Base-by-base conservation (phyloP, 2,329 filamentous ascomycete genomes). In the Fusarium buharicum region DNA sequence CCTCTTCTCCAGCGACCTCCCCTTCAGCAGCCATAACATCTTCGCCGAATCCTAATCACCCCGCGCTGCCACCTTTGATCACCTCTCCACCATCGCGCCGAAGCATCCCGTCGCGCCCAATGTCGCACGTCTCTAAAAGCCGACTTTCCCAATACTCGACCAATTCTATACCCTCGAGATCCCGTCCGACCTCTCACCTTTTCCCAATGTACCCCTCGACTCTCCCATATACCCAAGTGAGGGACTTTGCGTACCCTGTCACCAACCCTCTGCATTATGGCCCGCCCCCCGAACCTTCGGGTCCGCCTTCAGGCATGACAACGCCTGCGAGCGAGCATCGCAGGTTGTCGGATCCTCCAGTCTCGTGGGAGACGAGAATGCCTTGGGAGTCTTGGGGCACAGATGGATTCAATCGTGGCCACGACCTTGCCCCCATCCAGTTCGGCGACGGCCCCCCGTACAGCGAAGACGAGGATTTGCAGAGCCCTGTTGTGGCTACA, bases 391-490 rank as follows among this genome's bases (percentile, higher is more conserved):
- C 78, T 22, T 86, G 84, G 82, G 72, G 77, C 52, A 65, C 82
- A 70, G 77, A 84, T 67, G 75, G 82, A 30, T 83, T 85, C 61
- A 84, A 82, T 64, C 88, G 84, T 50, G 86, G 83, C 20, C 84
- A 91, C 66, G 90, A 93, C 70, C 82, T 96, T 14, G 89, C 92
- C 10, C 90, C 91, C 17, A 93, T 95, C 73, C 86, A 92, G 44
- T 94, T 95, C 69, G 91, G 87, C 4, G 92, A 95, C 72, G 93
- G 93, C 0, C 93, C 93, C 18, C 94, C 93, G 3, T 98, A 93
- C 79, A 96, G 92, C 75, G 93, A 97, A 77, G 93, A 98, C 71
- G 93, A 98, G 69, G 95, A 98, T 75, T 83, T 97, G 38, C 92
- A 95, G 72, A 96, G 93, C 73, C 93, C 93, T 0, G 91, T 97